A percentile compares a stretch with the other conserved stretches of the same genome.
Evolutionary conservation across 2,329 filamentous ascomycete genomes (phyloP).

Genomic region (Albifimbria verrucaria): DNA sequence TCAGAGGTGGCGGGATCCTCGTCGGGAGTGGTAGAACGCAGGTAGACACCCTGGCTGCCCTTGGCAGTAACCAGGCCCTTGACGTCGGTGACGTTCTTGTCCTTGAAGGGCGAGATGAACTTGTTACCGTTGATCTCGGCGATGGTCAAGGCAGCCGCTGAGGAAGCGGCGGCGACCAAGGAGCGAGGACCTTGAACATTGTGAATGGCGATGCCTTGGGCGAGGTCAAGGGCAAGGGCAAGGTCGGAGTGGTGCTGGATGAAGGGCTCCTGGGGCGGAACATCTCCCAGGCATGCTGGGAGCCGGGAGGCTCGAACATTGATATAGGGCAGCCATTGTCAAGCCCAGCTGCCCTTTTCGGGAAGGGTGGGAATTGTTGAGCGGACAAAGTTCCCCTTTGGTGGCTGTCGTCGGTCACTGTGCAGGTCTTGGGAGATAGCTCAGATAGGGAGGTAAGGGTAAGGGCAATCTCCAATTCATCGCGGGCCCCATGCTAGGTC

Average conservation of each 20-base stretch:
- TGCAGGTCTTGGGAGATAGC: background rate
- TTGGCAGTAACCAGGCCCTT: conserved; percentile 64
- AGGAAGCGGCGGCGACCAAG: conserved; percentile 24
- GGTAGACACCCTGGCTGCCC: conserved; percentile 58
- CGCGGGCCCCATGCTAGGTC: background rate
- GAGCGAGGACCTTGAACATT: conserved; percentile 25
- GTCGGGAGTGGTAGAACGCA: conserved; percentile 58
- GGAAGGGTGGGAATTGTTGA: background rate
- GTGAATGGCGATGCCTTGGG: conserved; percentile 8
- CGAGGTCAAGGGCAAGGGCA: background rate
- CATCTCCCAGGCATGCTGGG: background rate
- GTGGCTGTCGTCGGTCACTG: background rate
- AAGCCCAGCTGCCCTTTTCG: background rate
- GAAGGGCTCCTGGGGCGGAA: background rate
- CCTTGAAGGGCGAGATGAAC: conserved; percentile 59
- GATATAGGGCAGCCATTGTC: background rate
- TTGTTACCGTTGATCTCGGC: conserved; percentile 63
- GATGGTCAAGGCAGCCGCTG: conserved; percentile 44
- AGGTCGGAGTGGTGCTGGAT: background rate
- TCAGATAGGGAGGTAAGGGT: background rate
- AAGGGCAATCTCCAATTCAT: background rate
- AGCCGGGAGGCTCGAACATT: background rate
- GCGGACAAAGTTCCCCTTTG: background rate
- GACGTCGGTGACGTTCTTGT: conserved; percentile 54
- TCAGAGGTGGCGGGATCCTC: conserved; percentile 57